Conservation (phyloP, 2,329 filamentous ascomycete species). For the Diplodia corticola region DNA sequence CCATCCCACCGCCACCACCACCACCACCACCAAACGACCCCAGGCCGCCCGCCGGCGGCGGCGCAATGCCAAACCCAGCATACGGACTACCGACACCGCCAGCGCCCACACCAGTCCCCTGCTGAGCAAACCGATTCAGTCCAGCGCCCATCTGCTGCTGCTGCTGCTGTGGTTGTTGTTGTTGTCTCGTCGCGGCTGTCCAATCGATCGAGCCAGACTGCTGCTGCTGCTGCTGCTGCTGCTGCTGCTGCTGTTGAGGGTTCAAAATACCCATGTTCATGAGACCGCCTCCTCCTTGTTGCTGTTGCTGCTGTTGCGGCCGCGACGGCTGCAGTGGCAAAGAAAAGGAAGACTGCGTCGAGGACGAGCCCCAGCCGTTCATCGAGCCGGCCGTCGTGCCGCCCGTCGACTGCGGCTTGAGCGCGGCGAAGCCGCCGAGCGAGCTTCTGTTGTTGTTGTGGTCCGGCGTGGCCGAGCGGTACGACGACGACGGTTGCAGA, state of each 20-base stretch:
- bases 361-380: constrained; percentile 31
- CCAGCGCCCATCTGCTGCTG: background rate
- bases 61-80: constrained; percentile 41
- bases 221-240: constrained; percentile 28
- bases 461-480: background rate
- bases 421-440: constrained; percentile 49
- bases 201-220: background rate
- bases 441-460: constrained; percentile 55
- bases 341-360: constrained; percentile 35
- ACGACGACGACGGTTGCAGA: background rate
- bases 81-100: constrained; percentile 31
- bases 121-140: background rate
- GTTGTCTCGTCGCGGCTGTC: background rate
- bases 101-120: constrained; percentile 26
- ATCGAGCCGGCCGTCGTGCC: background rate
- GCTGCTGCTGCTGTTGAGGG: constrained; percentile 25
- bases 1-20: background rate
- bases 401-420: constrained; percentile 38
- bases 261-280: constrained; percentile 10
- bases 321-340: constrained; percentile 41
- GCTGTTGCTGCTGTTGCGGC: constrained; percentile 28
- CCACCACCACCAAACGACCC: background rate
- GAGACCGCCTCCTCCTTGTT: constrained; percentile 20
- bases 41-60: constrained; percentile 31
- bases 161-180: too few species aligned